These are phyloP conservation scores for Cadophora gregata DNA, from an alignment of 2,329 filamentous ascomycete genomes.

Conservation along the genomic window DNA sequence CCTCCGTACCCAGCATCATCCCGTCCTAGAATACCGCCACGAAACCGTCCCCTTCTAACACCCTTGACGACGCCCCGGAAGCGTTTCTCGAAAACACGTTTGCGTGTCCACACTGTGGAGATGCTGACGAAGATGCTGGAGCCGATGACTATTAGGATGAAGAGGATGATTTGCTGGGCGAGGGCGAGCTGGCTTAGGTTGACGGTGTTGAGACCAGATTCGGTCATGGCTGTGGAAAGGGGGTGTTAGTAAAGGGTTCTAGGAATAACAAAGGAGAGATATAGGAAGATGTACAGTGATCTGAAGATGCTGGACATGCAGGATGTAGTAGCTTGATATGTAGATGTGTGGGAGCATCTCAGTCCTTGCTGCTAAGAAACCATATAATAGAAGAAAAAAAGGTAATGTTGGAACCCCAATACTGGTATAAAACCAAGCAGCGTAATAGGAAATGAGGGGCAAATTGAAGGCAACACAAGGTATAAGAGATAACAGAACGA, in stretches of 20 bases:
- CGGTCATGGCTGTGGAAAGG: slow-evolving; percentile 60
- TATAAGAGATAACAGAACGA: too few species aligned
- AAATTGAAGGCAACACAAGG: too few species aligned
- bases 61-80: slow-evolving; percentile 59
- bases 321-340: too few species aligned
- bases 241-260: background rate
- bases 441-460: too few species aligned
- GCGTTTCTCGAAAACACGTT: slow-evolving; percentile 44
- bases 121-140: slow-evolving; percentile 71
- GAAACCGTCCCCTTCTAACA: slow-evolving; percentile 39
- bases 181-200: slow-evolving; percentile 68
- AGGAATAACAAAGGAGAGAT: background rate
- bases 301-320: too few species aligned
- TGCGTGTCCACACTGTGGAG: slow-evolving; percentile 66
- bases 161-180: slow-evolving; percentile 71
- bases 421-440: too few species aligned
- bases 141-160: slow-evolving; percentile 68
- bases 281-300: too few species aligned
- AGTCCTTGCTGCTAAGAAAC: too few species aligned
- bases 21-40: slow-evolving; percentile 15
- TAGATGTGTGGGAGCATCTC: too few species aligned
- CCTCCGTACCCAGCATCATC: background rate
- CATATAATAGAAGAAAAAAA: too few species aligned
- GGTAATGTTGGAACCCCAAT: too few species aligned
- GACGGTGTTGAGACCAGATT: slow-evolving; percentile 71